These are phyloP conservation scores for Urtica urens DNA, from an alignment of 306 rosid genomes.

Conservation along the genomic window DNA sequence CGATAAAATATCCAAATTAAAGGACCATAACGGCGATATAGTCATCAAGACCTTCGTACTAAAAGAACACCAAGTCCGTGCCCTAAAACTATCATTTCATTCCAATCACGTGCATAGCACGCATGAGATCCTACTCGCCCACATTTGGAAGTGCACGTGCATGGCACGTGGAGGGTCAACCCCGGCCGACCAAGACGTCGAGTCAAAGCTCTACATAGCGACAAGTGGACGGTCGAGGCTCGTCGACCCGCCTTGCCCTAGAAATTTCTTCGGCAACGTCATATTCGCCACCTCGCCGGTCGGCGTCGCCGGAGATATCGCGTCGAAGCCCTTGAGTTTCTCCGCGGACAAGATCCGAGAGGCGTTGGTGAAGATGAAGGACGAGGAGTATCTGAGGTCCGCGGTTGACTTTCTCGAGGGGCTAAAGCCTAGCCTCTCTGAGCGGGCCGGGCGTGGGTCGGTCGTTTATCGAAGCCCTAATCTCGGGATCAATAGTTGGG, in stretches of 20 bases:
- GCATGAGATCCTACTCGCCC: conserved; percentile 57
- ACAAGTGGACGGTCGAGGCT: conserved; percentile 59
- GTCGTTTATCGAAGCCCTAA: conserved; percentile 43
- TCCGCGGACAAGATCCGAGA: conserved; percentile 54
- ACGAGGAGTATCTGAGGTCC: conserved; percentile 49
- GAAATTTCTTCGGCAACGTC: conserved; percentile 65
- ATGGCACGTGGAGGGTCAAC: conserved; percentile 34
- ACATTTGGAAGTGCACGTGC: conserved; percentile 54
- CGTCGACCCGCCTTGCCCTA: conserved; percentile 43
- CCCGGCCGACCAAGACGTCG: conserved; percentile 50
- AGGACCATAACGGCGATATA: not conserved
- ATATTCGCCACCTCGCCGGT: conserved; percentile 45
- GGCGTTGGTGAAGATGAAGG: conserved; percentile 39
- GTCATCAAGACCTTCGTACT: not conserved
- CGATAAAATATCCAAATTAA: not conserved
- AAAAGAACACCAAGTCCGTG: conserved; percentile 30
- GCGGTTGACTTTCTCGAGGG: conserved; percentile 53
- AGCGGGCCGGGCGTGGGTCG: conserved; percentile 35
- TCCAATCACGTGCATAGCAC: conserved; percentile 50
- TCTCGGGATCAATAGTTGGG: conserved; percentile 74
- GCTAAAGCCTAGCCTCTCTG: conserved; percentile 54
- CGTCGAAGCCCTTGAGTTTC: conserved; percentile 50
- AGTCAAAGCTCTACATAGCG: conserved; percentile 43
- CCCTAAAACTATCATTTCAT: conserved; percentile 43
- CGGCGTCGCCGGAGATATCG: conserved; percentile 45